These are phyloP conservation scores for Silene noctiflora DNA, from an alignment of 179 eudicot species.

Conservation along the genomic window DNA sequence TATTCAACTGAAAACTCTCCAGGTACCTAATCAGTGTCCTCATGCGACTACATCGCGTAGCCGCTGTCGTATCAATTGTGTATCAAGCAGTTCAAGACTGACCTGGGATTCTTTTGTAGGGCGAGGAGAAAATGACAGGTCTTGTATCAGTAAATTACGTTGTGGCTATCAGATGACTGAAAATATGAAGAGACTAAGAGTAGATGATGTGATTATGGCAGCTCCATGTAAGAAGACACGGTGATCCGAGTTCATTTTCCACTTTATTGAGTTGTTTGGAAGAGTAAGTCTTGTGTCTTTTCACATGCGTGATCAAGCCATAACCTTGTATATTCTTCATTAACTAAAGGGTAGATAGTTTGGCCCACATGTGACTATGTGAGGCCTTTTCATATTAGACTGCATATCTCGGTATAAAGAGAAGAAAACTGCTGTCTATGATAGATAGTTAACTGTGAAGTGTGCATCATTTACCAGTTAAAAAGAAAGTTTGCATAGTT, in stretches of 20 bases:
- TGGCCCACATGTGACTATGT: too few relatives aligned
- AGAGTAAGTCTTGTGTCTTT: neutral
- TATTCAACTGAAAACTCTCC: neutral
- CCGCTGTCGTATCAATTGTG: neutral
- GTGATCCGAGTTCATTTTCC: neutral
- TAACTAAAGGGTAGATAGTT: too few relatives aligned
- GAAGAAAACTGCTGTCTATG: too few relatives aligned
- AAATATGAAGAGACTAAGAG: slow-evolving; percentile 27
- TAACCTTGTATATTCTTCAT: too few relatives aligned
- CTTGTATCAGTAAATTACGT: neutral
- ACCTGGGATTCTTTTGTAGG: slow-evolving; percentile 18
- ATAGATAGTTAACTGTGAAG: too few relatives aligned
- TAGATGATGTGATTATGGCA: slow-evolving; percentile 23
- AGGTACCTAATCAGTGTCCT: slow-evolving; percentile 8
- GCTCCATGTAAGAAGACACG: slow-evolving; percentile 25
- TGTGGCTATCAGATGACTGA: slow-evolving; percentile 21
- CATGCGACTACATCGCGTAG: neutral
- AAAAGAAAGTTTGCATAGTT: too few relatives aligned
- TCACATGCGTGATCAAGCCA: too few relatives aligned
- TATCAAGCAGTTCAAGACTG: neutral
- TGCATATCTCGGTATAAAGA: too few relatives aligned
- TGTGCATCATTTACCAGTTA: too few relatives aligned
- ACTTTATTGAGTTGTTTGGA: neutral
- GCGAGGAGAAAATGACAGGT: slow-evolving; percentile 4
- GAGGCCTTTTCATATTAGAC: too few relatives aligned